Percentiles rank a stretch among this genome's conserved stretches.
Conservation (phyloP, 768 basidiomycete species). For the Hericium alpestre region DNA sequence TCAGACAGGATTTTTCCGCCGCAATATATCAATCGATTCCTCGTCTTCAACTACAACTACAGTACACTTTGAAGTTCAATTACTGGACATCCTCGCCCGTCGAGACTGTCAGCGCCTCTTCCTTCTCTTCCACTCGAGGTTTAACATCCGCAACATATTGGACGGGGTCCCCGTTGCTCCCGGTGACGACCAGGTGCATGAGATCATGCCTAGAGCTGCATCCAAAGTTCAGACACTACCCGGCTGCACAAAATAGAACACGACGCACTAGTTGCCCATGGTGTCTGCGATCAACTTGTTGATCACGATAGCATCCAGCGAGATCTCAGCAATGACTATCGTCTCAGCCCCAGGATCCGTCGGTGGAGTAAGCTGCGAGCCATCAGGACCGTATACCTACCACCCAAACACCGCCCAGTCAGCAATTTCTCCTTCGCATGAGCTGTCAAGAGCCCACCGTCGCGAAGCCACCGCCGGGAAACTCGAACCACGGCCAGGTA, state of each 20-base stretch:
- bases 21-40: too few species aligned
- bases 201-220: not conserved
- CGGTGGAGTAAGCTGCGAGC: not conserved
- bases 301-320: not conserved
- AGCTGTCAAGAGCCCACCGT: not conserved
- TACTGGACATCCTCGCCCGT: too few species aligned
- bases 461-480: not conserved
- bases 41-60: too few species aligned
- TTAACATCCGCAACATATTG: not conserved
- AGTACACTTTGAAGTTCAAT: too few species aligned
- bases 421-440: not conserved
- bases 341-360: not conserved
- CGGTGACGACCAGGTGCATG: not conserved
- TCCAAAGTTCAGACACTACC: not conserved
- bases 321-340: not conserved
- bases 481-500: not conserved
- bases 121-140: too few species aligned
- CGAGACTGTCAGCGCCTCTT: too few species aligned
- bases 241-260: not conserved
- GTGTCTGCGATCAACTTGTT: not conserved
- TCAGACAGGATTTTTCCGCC: too few species aligned
- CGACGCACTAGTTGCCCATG: not conserved
- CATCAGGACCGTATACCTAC: not conserved
- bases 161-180: not conserved
- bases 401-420: not conserved